Percentiles rank a stretch among this genome's conserved stretches.
phyloP scores from a whole-genome alignment of 1,284 basidiomycete species.

The Neonothopanus nambi region DNA sequence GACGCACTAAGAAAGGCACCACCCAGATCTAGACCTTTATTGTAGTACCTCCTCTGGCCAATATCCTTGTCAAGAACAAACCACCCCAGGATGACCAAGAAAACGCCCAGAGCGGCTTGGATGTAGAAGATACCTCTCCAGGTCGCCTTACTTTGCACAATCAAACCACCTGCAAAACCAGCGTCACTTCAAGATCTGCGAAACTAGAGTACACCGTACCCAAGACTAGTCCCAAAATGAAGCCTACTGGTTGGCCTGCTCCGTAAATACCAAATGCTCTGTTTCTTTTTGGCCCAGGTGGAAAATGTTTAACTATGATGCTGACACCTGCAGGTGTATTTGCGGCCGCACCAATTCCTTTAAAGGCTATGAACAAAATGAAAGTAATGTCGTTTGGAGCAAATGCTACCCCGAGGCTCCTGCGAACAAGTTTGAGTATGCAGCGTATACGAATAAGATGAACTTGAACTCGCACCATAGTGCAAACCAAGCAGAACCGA shows the following conservation, averaged over 20 bases:
- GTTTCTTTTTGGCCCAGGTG: slow-evolving; percentile 27
- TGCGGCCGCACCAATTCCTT: slow-evolving; percentile 31
- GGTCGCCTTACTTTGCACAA: slow-evolving; percentile 30
- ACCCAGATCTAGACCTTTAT: slow-evolving; percentile 36
- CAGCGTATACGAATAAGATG: not conserved
- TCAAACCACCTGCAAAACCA: slow-evolving; percentile 26
- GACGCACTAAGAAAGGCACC: slow-evolving; percentile 33
- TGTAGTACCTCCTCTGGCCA: slow-evolving; percentile 28
- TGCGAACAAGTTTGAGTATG: slow-evolving; percentile 5
- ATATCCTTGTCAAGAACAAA: slow-evolving; percentile 20
- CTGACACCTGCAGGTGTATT: slow-evolving; percentile 32
- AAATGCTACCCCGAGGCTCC: slow-evolving; percentile 31
- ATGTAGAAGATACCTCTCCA: slow-evolving; percentile 37
- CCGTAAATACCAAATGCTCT: slow-evolving; percentile 33
- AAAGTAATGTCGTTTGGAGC: slow-evolving; percentile 25
- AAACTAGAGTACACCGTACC: slow-evolving; percentile 18
- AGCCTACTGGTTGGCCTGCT: slow-evolving; percentile 35
- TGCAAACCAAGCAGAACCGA: slow-evolving; percentile 16
- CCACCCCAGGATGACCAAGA: slow-evolving; percentile 29
- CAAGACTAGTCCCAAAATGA: slow-evolving; percentile 33
- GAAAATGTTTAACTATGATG: slow-evolving; percentile 28
- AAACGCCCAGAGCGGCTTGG: slow-evolving; percentile 31
- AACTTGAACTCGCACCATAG: slow-evolving; percentile 13
- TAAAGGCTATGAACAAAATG: slow-evolving; percentile 30
- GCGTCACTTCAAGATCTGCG: not conserved